Base-by-base conservation (phyloP, 768 basidiomycete species). In the Termitomyces sp. region DNA sequence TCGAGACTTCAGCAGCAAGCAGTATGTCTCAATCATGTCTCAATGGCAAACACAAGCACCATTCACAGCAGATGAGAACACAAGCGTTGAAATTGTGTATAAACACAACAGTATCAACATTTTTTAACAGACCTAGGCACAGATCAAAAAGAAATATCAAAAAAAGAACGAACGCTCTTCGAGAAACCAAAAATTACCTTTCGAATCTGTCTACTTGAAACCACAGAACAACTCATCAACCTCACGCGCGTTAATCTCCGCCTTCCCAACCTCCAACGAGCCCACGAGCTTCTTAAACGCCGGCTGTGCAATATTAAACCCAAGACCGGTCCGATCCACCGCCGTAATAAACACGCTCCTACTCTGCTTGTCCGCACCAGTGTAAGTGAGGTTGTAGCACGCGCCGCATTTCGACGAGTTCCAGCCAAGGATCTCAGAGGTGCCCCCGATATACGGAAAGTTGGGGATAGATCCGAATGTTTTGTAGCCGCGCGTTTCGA, bases 401-500 rank as follows among this genome's bases (percentile, higher is more conserved):
- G 75, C 72, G 4, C 81, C 82, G 62, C 85, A 87, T 54, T 74
- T 69, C 4, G 60, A 56, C 1, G 81, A 83, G 67, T 80, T 72
- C 71, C 72, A 85, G 20, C 74, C 75, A 12, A 59, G 61, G 58
- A 86, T 68, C 34, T 71, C 75, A 16, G 70, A 68, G 0, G 73
- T 75, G 1, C 78, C 83, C 30, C 81, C 83, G 66, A 86, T 80
- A 68, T 71, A 65, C 5, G 84, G 83, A 70, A 81, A 87, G 54
- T 63, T 69, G 15, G 84, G 81, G 27, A 86, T 67, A 36, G 73
- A 70, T 12, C 68, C 72, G 47, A 84, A 79, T 24, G 75, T 82
- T 15, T 67, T 71, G 68, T 69, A 84, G 16, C 65, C 66, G 22
- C 67, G 68, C 15, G 72, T 73, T 11, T 72, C 39, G 9, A 85